A percentile compares a stretch with the other conserved stretches of the same genome.
phyloP scores from a whole-genome alignment of 192 early-diverging fungal genomes.

The Backusella liffmaniae region DNA sequence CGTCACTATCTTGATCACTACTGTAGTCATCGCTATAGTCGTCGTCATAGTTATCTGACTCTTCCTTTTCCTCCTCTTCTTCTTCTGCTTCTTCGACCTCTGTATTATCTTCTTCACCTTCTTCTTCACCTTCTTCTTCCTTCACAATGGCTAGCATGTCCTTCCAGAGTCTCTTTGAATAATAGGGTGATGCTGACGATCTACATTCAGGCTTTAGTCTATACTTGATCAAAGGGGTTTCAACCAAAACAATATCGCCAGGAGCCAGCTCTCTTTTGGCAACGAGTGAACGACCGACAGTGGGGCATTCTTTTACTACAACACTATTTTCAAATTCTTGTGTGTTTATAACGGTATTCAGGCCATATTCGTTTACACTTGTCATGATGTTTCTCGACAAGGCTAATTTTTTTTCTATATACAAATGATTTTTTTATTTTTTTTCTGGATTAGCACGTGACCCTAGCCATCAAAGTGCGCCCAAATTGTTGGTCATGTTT shows the following conservation, averaged over 20 bases:
- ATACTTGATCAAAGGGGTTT: constrained; percentile 30
- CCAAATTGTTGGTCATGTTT: too few relatives aligned
- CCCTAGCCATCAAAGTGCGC: too few relatives aligned
- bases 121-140: constrained; percentile 1
- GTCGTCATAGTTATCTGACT: neutral
- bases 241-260: constrained; percentile 31
- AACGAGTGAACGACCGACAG: constrained; percentile 29
- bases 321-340: constrained; percentile 16
- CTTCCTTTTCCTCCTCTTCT: neutral
- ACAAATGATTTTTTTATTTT: neutral
- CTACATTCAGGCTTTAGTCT: constrained; percentile 27
- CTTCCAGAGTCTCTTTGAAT: constrained; percentile 32
- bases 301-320: constrained; percentile 13
- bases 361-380: constrained; percentile 17
- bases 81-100: neutral
- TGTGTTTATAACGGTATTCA: constrained; percentile 30
- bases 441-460: neutral
- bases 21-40: neutral
- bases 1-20: constrained; percentile 11
- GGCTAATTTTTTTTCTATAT: neutral
- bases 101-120: neutral
- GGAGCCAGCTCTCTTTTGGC: constrained; percentile 15
- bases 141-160: constrained; percentile 14
- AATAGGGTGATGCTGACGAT: constrained; percentile 31
- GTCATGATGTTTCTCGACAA: neutral